Percentiles rank a stretch among this genome's conserved stretches.
Conservation (phyloP, 2,329 filamentous ascomycete genomes). For the Myrmaecium sp. region DNA sequence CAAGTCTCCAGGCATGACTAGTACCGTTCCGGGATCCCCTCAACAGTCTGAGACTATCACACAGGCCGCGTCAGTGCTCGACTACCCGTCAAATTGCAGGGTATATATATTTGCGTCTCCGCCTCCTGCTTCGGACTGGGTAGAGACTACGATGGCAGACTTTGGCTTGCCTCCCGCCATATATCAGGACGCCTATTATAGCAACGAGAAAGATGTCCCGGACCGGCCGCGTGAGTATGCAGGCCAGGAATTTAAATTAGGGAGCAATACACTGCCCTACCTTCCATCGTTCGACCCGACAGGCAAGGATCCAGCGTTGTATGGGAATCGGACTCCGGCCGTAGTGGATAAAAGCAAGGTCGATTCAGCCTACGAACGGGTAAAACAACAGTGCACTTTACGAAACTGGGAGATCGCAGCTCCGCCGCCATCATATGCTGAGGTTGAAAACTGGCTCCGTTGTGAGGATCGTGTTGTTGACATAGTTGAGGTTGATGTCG, state of each 20-base stretch:
- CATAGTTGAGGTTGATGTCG: conserved; percentile 3
- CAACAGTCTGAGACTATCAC: no score
- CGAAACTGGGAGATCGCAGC: conserved; percentile 61
- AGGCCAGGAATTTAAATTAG: conserved; percentile 66
- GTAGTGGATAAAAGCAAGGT: conserved; percentile 35
- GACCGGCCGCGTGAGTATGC: conserved; percentile 65
- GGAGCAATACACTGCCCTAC: conserved; percentile 59
- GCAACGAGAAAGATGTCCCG: conserved; percentile 68
- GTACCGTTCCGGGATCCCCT: no score
- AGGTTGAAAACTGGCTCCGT: conserved; percentile 53
- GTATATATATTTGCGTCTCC: no score
- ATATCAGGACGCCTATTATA: conserved; percentile 76
- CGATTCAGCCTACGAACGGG: conserved; percentile 32
- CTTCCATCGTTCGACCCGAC: conserved; percentile 60
- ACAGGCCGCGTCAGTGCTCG: no score
- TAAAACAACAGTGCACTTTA: conserved; percentile 42
- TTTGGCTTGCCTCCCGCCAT: conserved; percentile 48
- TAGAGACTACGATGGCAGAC: conserved; percentile 40
- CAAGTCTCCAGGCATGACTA: conserved; percentile 10
- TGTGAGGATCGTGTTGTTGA: conserved; percentile 4
- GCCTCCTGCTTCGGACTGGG: conserved; percentile 22
- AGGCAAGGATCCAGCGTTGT: conserved; percentile 38
- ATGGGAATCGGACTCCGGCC: conserved; percentile 33
- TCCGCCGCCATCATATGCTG: conserved; percentile 50
- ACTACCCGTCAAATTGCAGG: no score